These are phyloP conservation scores for Colletotrichum sojae DNA, from an alignment of 2,329 filamentous ascomycete species.

Conservation along the genomic window DNA sequence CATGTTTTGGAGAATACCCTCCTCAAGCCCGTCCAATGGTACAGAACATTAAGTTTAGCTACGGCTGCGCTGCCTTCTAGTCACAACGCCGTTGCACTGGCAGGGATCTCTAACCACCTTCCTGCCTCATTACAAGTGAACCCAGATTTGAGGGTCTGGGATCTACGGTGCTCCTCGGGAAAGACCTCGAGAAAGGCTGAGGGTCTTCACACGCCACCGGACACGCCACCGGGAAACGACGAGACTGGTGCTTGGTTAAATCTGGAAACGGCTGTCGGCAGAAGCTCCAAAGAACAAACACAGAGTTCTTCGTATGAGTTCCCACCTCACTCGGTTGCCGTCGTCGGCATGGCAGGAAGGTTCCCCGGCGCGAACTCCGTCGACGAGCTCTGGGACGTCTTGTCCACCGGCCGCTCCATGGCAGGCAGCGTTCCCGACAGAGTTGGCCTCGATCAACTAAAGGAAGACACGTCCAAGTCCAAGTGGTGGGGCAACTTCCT, in stretches of 20 bases:
- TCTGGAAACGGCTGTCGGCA: not conserved
- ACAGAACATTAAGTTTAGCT: not conserved
- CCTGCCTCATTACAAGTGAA: not conserved
- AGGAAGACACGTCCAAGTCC: not conserved
- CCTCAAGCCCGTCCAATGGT: constrained; percentile 7
- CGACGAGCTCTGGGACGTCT: constrained; percentile 53
- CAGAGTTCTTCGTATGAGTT: constrained; percentile 46
- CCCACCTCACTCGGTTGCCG: constrained; percentile 53
- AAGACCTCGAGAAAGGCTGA: not conserved
- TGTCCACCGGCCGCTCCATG: constrained; percentile 35
- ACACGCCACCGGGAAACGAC: constrained; percentile 2
- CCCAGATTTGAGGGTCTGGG: not conserved
- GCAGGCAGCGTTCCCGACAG: constrained; percentile 12
- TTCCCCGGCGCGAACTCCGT: constrained; percentile 57
- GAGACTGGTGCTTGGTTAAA: not conserved
- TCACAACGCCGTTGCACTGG: not conserved
- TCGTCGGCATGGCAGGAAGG: constrained; percentile 59
- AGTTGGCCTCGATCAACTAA: constrained; percentile 4
- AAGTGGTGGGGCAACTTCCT: constrained; percentile 45
- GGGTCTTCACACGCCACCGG: constrained; percentile 9
- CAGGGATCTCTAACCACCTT: not conserved
- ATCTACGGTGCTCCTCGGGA: not conserved
- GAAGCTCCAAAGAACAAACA: not conserved
- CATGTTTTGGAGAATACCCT: constrained; percentile 13
- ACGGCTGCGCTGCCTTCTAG: not conserved